phyloP scores from a whole-genome alignment of 305 asterid genomes.

The Solanum chacoense region DNA sequence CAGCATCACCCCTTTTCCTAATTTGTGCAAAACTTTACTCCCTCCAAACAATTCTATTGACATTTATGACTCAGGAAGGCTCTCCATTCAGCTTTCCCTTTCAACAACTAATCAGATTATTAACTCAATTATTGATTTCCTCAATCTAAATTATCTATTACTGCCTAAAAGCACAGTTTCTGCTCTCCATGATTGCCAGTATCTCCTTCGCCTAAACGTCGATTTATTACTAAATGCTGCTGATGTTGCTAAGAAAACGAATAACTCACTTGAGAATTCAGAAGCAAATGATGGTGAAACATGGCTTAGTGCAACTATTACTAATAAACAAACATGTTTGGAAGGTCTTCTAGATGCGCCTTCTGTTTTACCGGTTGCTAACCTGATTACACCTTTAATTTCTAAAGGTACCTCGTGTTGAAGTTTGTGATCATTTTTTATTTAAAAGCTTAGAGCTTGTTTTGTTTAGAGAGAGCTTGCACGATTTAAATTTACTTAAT shows the following conservation, averaged over 20 bases:
- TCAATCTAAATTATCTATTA: background rate
- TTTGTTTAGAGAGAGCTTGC: background rate
- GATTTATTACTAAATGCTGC: slow-evolving; percentile 3
- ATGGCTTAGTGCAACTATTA: slow-evolving; percentile 18
- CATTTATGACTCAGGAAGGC: slow-evolving; percentile 10
- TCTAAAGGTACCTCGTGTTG: background rate
- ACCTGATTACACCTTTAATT: slow-evolving; percentile 5
- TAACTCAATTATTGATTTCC: background rate
- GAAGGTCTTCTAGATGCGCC: slow-evolving; percentile 4
- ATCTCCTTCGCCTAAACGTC: slow-evolving; percentile 1
- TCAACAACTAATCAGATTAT: slow-evolving; percentile 8
- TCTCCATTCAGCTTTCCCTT: slow-evolving; percentile 8
- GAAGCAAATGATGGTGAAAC: slow-evolving; percentile 4
- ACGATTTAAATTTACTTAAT: background rate
- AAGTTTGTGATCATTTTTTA: background rate
- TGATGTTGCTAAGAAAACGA: background rate
- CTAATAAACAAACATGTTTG: slow-evolving; percentile 18
- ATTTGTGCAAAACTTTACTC: slow-evolving; percentile 8
- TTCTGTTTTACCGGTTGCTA: background rate
- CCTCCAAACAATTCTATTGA: slow-evolving; percentile 13
- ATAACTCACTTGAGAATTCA: background rate
- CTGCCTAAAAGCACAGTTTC: background rate
- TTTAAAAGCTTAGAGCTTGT: background rate
- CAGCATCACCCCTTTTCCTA: slow-evolving; percentile 12
- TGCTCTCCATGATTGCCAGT: slow-evolving; percentile 24